Percentiles rank a stretch among this genome's conserved stretches.
Conservation (phyloP, 2,329 filamentous ascomycete species). For the Clonostachys solani region DNA sequence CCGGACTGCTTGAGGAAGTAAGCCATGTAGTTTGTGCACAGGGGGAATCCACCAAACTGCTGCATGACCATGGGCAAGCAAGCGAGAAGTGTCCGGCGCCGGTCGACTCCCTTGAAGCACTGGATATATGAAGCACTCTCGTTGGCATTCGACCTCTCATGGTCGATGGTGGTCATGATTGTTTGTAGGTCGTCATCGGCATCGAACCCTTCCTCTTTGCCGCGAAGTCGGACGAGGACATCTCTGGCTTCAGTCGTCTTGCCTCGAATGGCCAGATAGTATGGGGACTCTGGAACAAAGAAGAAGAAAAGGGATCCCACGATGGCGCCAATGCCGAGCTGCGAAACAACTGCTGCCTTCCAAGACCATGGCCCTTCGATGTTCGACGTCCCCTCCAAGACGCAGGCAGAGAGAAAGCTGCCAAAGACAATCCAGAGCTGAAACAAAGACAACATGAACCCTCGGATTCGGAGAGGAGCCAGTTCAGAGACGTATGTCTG, state of each 20-base stretch:
- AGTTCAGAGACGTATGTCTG: slow-evolving; percentile 1
- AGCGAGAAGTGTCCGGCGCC: slow-evolving; percentile 32
- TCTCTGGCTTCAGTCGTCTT: not conserved
- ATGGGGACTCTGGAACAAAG: not conserved
- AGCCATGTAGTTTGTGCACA: slow-evolving; percentile 31
- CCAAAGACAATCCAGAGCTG: slow-evolving; percentile 2
- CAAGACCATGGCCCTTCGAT: not conserved
- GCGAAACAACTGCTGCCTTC: not conserved
- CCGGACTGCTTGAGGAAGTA: slow-evolving; percentile 31
- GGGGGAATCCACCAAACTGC: slow-evolving; percentile 35
- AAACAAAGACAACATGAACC: slow-evolving; percentile 1
- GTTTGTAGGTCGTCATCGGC: not conserved
- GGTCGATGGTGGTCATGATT: not conserved
- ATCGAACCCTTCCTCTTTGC: not conserved
- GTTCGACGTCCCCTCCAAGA: not conserved
- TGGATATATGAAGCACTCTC: slow-evolving; percentile 20
- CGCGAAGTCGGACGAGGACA: not conserved
- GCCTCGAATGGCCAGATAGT: not conserved
- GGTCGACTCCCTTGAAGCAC: slow-evolving; percentile 36
- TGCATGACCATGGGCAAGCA: slow-evolving; percentile 35
- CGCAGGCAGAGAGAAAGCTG: not conserved
- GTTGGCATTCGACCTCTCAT: not conserved
- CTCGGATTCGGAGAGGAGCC: not conserved
- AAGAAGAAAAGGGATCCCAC: not conserved
- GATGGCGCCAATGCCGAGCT: not conserved